phyloP scores from a whole-genome alignment of 106 monocot genomes.

The Alisma plantagoaquatica region DNA sequence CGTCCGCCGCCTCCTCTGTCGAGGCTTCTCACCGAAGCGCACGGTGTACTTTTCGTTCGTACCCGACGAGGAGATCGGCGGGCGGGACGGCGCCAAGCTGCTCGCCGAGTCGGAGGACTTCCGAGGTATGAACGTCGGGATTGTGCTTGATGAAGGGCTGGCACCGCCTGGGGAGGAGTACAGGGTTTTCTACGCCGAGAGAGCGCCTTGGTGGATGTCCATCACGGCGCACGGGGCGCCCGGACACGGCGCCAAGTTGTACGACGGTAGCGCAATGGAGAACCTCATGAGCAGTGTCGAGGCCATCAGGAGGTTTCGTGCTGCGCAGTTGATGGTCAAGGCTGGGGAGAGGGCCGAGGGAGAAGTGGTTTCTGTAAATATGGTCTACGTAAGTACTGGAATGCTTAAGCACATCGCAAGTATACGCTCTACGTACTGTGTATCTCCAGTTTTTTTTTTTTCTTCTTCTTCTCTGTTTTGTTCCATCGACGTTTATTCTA shows the following conservation, averaged over 20 bases:
- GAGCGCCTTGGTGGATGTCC: conserved; percentile 74
- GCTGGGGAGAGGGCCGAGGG: conserved; percentile 65
- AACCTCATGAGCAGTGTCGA: conserved; percentile 91
- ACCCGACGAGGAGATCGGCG: conserved; percentile 94
- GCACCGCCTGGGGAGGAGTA: conserved; percentile 62
- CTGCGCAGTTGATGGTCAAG: conserved; percentile 71
- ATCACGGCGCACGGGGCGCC: conserved; percentile 61
- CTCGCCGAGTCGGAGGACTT: conserved; percentile 48
- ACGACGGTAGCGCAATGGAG: conserved; percentile 85
- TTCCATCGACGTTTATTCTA: too few relatives aligned
- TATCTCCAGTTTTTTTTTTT: conserved; percentile 14
- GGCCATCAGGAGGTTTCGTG: conserved; percentile 56
- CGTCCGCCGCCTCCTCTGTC: conserved; percentile 30
- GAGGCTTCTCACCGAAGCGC: conserved; percentile 48
- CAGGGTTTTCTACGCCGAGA: conserved; percentile 81
- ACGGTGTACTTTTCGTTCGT: conserved; percentile 73
- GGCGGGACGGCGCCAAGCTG: conserved; percentile 31
- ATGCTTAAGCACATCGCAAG: too few relatives aligned
- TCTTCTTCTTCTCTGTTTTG: background rate
- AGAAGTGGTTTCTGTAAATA: conserved; percentile 80
- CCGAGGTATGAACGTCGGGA: conserved; percentile 44
- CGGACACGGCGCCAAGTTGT: conserved; percentile 88
- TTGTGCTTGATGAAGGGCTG: conserved; percentile 88
- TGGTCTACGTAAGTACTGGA: conserved; percentile 79
- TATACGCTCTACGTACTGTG: conserved; percentile 59